phyloP scores from a whole-genome alignment of 331 rosid species.

The Telfairia occidentalis region DNA sequence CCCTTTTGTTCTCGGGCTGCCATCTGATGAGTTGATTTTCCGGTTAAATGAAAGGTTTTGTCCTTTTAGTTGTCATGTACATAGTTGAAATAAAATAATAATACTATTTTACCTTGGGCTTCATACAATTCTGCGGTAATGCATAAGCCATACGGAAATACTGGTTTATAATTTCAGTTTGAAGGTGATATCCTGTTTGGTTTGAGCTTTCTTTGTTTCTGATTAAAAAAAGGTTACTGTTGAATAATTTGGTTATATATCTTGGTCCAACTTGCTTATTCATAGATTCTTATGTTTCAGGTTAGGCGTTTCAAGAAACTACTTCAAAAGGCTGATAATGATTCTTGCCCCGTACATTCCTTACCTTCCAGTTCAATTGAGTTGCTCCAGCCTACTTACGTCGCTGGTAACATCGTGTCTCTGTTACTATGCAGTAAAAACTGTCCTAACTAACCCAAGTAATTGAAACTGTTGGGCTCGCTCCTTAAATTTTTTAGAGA shows the following conservation, averaged over 20 bases:
- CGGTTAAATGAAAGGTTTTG: not conserved
- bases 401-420: constrained; percentile 44
- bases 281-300: constrained; percentile 29
- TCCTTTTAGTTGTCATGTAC: not conserved
- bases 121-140: not conserved
- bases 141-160: not conserved
- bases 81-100: not conserved
- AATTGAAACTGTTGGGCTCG: not conserved
- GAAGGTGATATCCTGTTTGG: not conserved
- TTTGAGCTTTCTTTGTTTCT: not conserved
- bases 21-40: not conserved
- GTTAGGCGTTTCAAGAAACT: constrained; percentile 64
- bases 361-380: constrained; percentile 51
- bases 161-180: not conserved
- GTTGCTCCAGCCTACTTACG: constrained; percentile 37
- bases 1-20: not conserved
- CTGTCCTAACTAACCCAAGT: not conserved
- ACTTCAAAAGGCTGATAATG: constrained; percentile 62
- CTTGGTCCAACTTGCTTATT: constrained; percentile 6
- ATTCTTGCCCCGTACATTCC: constrained; percentile 36
- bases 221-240: not conserved
- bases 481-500: not conserved
- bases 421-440: not conserved
- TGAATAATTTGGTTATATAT: constrained; percentile 8
- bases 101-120: not conserved